Base-by-base conservation (phyloP, 257 asterid species). In the Solanum pimpinellifolium region DNA sequence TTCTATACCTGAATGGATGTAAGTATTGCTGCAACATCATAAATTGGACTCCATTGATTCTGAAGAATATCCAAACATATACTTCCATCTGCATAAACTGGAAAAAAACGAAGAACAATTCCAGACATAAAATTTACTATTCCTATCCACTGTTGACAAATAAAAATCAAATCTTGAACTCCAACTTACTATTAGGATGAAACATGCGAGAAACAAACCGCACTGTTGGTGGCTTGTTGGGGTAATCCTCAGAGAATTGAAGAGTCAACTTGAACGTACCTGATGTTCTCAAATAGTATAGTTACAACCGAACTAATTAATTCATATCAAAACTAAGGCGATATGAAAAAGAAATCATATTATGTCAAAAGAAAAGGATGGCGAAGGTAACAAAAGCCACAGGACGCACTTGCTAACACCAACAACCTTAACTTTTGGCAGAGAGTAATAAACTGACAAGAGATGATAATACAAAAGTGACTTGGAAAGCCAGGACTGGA, bases 11-110 rank as follows among this genome's bases (percentile, higher is more conserved):
- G 99, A 87, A 96, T 89, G 52, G 99, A 96, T 13, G 98, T 96
- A 68, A 96, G 94, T 89, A 96, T 95, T 66, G 99, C 98, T 60
- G 99, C 99, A 86, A 93, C 98, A 87, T 96, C 99, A 89, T 96
- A 96, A 74, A 96, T 95, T 21, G 99, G 99, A 90, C 99, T 96
- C 99, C 99, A 96, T 84, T 96, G 98, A 91, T 95, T 95, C 89
- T 96, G 99, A 89, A 96, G 98, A 90, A 96, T 96, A 92, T 96
- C 99, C 92, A 95, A 92, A 86, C 98, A 95, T 89, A 96, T 96
- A 86, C 99, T 95, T 89, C 99, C 99, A 90, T 95, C 99, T n/a
- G 96, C 98, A 87, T 96, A 96, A 91, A 96, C 99, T 96, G 94
- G 87, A 77, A 65, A 91, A 88, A 88, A 37, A 5, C 84, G 86